Base-by-base conservation (phyloP, 2,329 filamentous ascomycete species). In the Botrytis sinoallii region DNA sequence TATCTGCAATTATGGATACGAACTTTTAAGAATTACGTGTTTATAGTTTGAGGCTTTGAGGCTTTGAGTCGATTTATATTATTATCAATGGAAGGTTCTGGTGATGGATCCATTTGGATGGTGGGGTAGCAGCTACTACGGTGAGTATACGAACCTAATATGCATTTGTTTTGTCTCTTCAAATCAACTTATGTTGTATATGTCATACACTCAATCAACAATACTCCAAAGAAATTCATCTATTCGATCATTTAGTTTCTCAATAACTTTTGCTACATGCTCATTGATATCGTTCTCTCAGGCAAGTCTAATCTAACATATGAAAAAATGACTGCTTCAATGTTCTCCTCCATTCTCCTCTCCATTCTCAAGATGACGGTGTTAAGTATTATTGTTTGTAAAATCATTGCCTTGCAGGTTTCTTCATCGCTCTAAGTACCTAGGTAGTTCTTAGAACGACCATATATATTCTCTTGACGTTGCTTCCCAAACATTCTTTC, bases 41-140 rank as follows among this genome's bases (percentile, higher is more conserved):
- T 68, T 67, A 52, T 16, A 40, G 32, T 38, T 42, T 25, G 38
- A 64, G 61, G 61, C 38, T 38, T 42, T 25, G 38, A 64, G 61
- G 61, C 38, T 55, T 25, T 18, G 52, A 40, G 16, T 48, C 32
- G 16, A 52, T 25, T 22, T 16, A 32, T 25, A 48, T 40, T 18
- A 18, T 22, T 25, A 42, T 25, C 35, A 68, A 68, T 68, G 48
- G 66, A 68, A 68, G 66, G 48, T 68, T 68, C 66, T 66, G 29
- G 63, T 68, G 66, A 40, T 44, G 55, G 66, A 42, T 38, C 10
- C 20, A 42, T 57, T 29, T 42, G 32, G 48, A 57, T 55, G 65
- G 66, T 68, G 66, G 66, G 66, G 66, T 68, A 42, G 7, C 10
- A 42, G 38, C 35, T 68, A 29, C 65, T 67, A 68, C n/a, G 65